phyloP scores from a whole-genome alignment of 495 filamentous ascomycete genomes.

The Aspergillus leporis region DNA sequence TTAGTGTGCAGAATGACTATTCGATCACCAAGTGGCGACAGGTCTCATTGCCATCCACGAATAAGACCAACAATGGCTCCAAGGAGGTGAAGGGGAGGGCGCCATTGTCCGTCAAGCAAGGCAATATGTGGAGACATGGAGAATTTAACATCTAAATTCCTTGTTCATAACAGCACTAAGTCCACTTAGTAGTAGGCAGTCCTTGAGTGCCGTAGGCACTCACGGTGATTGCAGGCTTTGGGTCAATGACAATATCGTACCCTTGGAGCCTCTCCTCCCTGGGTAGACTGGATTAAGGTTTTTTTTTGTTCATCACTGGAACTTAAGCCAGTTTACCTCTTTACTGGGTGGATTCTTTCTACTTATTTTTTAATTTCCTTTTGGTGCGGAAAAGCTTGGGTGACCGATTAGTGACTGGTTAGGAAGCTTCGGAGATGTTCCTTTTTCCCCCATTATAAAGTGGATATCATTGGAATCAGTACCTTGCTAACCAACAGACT shows the following conservation, averaged over 20 bases:
- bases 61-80: neutral
- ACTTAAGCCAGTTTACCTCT: neutral
- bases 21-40: neutral
- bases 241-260: too few species aligned
- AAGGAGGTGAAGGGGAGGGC: neutral
- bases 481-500: neutral
- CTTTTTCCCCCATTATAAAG: neutral
- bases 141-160: neutral
- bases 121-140: neutral
- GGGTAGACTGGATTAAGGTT: neutral
- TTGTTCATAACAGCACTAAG: neutral
- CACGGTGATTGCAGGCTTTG: neutral
- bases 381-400: neutral
- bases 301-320: neutral
- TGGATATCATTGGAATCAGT: neutral
- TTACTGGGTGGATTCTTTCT: neutral
- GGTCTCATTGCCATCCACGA: neutral
- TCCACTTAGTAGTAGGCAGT: neutral
- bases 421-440: constrained; percentile 2
- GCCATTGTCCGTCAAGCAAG: neutral
- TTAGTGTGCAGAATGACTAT: neutral
- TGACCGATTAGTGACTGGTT: neutral
- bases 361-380: neutral
- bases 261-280: neutral
- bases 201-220: neutral